phyloP scores from a whole-genome alignment of 139 green algal genomes.

The Coelastrella sp. region DNA sequence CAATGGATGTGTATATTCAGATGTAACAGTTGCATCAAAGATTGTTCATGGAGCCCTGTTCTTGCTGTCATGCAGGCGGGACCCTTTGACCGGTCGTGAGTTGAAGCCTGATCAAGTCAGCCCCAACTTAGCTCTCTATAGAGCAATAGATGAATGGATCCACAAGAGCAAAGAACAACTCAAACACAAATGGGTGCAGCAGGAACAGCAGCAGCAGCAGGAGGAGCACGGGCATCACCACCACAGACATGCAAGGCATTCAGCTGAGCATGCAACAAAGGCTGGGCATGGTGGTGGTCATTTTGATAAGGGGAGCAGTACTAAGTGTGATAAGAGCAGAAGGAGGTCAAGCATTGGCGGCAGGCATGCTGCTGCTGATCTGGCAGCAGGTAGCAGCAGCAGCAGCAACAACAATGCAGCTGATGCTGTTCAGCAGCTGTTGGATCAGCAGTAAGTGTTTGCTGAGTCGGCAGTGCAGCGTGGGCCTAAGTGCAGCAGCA shows the following conservation, averaged over 20 bases:
- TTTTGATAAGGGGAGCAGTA: background rate
- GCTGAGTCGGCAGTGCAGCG: too few relatives aligned
- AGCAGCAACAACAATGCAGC: background rate
- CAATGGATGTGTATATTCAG: too few relatives aligned
- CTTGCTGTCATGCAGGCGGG: too few relatives aligned
- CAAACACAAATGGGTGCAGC: background rate
- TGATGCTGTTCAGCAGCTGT: background rate
- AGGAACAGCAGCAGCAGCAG: background rate
- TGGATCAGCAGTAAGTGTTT: too few relatives aligned
- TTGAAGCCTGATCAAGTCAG: slow-evolving; percentile 24
- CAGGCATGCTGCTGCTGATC: background rate
- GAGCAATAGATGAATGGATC: slow-evolving; percentile 33
- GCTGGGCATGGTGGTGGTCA: background rate
- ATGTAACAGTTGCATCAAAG: background rate
- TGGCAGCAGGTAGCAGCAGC: background rate
- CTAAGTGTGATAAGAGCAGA: background rate
- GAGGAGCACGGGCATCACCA: background rate
- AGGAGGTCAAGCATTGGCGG: too few relatives aligned
- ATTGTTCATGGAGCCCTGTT: background rate
- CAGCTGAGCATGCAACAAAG: too few relatives aligned
- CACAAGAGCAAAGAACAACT: background rate
- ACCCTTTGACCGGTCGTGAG: slow-evolving; percentile 12
- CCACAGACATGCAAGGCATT: too few relatives aligned
- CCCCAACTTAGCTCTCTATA: slow-evolving; percentile 27
- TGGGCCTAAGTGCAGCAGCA: too few relatives aligned